Evolutionary conservation across 2,329 filamentous ascomycete species (phyloP).

Genomic region (Cytospora mali): DNA sequence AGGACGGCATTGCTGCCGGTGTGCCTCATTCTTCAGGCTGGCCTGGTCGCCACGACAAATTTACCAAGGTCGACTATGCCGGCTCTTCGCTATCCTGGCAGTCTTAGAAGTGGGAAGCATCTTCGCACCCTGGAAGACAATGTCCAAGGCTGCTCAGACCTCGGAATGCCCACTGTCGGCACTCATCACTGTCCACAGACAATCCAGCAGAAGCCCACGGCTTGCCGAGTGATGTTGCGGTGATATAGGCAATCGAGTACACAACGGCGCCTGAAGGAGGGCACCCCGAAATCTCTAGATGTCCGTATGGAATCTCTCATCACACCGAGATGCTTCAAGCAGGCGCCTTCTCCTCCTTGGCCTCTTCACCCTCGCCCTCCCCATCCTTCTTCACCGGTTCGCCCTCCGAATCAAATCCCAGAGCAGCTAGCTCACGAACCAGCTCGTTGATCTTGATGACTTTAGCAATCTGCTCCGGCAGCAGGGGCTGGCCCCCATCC

Average conservation of each 20-base stretch:
- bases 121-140: not conserved
- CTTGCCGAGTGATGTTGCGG: not conserved
- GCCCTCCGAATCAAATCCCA: slow-evolving; percentile 82
- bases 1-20: not conserved
- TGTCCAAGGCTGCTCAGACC: not conserved
- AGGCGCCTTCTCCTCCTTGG: slow-evolving; percentile 25
- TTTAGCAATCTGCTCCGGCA: slow-evolving; percentile 96
- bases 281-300: not conserved
- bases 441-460: slow-evolving; percentile 97
- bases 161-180: not conserved
- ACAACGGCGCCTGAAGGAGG: not conserved
- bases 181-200: not conserved
- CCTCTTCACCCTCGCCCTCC: slow-evolving; percentile 10
- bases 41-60: not conserved
- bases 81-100: not conserved
- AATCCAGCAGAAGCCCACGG: not conserved
- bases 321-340: slow-evolving; percentile 9
- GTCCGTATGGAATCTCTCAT: not conserved
- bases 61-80: not conserved
- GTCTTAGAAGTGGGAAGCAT: not conserved
- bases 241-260: not conserved
- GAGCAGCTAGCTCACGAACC: slow-evolving; percentile 78
- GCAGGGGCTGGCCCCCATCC: slow-evolving; percentile 76
- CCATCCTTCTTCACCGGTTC: slow-evolving; percentile 46
- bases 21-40: not conserved